Conservation (phyloP, 306 rosid species). For the Malus orientalis region DNA sequence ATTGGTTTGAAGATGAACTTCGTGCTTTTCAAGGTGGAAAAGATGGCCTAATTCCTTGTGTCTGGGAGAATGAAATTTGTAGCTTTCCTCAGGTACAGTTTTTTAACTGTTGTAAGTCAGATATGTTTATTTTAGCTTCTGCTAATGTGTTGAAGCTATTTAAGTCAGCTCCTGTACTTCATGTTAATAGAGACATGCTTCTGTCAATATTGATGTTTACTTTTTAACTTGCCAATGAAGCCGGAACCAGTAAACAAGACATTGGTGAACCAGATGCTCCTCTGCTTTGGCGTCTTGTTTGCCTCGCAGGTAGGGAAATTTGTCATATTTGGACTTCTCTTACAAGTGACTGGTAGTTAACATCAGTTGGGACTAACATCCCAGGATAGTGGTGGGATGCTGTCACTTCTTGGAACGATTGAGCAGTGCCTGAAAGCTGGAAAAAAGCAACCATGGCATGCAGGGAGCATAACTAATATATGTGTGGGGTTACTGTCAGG, state of each 20-base stretch:
- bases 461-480: constrained; percentile 77
- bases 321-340: constrained; percentile 12
- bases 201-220: neutral
- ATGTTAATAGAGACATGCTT: neutral
- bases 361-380: constrained; percentile 21
- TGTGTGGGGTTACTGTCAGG: constrained; percentile 91
- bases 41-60: constrained; percentile 81
- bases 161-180: neutral
- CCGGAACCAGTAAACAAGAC: constrained; percentile 92
- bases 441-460: constrained; percentile 80
- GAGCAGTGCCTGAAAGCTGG: constrained; percentile 95
- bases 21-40: constrained; percentile 96
- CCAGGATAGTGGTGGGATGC: constrained; percentile 86
- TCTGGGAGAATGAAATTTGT: constrained; percentile 85
- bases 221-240: constrained; percentile 50
- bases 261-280: constrained; percentile 97
- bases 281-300: constrained; percentile 76
- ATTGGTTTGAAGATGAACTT: constrained; percentile 96
- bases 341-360: constrained; percentile 16
- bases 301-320: constrained; percentile 75
- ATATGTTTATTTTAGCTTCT: neutral
- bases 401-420: constrained; percentile 71
- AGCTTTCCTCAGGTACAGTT: constrained; percentile 84
- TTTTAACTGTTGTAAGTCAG: neutral
- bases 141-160: neutral